Conservation (phyloP, 208 protist genomes). For the Trypanosoma cruzi region DNA sequence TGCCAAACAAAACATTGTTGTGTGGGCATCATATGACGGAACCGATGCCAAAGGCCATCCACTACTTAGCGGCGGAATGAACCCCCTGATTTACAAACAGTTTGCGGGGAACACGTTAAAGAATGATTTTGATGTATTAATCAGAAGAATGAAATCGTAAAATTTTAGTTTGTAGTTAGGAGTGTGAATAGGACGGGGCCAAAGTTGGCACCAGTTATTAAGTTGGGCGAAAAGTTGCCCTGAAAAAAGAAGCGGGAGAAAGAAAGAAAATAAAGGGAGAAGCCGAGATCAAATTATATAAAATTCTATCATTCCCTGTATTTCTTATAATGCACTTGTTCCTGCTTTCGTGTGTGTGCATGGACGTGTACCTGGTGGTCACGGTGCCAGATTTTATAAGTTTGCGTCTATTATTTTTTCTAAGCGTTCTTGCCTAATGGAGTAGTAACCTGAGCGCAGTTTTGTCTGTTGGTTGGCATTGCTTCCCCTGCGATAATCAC, state of each 20-base stretch:
- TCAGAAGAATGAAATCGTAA: not conserved
- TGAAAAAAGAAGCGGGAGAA: not conserved
- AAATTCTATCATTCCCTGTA: too few species aligned
- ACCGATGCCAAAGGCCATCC: constrained; percentile 51
- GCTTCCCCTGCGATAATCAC: not conserved
- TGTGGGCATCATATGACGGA: constrained; percentile 82
- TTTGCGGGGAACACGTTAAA: constrained; percentile 30
- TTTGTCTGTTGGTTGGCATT: too few species aligned
- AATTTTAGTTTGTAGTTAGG: not conserved
- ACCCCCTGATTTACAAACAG: constrained; percentile 67
- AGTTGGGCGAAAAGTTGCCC: not conserved
- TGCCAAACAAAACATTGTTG: constrained; percentile 28
- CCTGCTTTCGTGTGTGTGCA: too few species aligned
- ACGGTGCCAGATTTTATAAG: too few species aligned
- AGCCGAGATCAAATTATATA: not conserved
- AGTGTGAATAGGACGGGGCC: not conserved
- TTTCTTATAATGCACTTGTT: too few species aligned
- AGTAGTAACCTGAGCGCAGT: too few species aligned
- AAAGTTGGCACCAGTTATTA: not conserved
- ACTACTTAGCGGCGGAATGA: constrained; percentile 65
- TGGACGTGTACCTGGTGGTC: too few species aligned
- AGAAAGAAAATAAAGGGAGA: not conserved
- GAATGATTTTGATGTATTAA: not conserved
- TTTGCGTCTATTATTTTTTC: too few species aligned
- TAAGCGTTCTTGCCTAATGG: too few species aligned